These are phyloP conservation scores for Kluyveromyces sp. DNA, from an alignment of 1,139 yeast species.

Conservation along the genomic window DNA sequence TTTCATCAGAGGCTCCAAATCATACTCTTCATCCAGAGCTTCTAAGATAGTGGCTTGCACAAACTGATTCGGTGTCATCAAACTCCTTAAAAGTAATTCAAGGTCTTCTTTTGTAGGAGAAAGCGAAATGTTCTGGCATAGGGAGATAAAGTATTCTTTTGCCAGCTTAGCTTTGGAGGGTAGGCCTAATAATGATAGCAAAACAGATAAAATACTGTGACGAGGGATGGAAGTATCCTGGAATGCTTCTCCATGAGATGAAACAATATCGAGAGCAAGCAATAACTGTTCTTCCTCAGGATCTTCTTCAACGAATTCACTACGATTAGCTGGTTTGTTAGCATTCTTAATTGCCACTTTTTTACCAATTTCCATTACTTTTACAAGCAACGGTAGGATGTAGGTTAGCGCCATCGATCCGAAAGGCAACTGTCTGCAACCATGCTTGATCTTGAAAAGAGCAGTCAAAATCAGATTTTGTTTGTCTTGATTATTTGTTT, in stretches of 20 bases:
- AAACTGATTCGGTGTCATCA: conserved; percentile 57
- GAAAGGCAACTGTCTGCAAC: conserved; percentile 66
- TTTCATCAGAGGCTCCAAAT: conserved; percentile 47
- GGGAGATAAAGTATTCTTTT: conserved; percentile 71
- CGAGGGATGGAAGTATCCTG: conserved; percentile 66
- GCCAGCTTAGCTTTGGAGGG: conserved; percentile 76
- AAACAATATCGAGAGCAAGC: conserved; percentile 68
- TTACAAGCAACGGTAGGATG: conserved; percentile 63
- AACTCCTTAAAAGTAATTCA: conserved; percentile 47
- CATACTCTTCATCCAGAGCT: conserved; percentile 81
- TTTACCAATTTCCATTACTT: conserved; percentile 56
- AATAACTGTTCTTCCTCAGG: conserved; percentile 82
- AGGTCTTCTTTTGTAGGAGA: conserved; percentile 53
- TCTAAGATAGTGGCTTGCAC: conserved; percentile 78
- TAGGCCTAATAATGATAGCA: conserved; percentile 60
- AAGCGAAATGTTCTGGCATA: conserved; percentile 68
- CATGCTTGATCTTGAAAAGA: conserved; percentile 66
- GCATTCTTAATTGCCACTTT: conserved; percentile 45
- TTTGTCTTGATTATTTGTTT: conserved; percentile 46
- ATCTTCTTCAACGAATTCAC: conserved; percentile 70
- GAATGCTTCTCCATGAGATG: conserved; percentile 70
- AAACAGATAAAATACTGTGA: conserved; percentile 49
- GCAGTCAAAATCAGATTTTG: conserved; percentile 53
- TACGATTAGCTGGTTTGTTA: conserved; percentile 41
- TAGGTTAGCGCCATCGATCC: conserved; percentile 66